Base-by-base conservation (phyloP, 1,284 basidiomycete genomes). In the Tremellales sp. region DNA sequence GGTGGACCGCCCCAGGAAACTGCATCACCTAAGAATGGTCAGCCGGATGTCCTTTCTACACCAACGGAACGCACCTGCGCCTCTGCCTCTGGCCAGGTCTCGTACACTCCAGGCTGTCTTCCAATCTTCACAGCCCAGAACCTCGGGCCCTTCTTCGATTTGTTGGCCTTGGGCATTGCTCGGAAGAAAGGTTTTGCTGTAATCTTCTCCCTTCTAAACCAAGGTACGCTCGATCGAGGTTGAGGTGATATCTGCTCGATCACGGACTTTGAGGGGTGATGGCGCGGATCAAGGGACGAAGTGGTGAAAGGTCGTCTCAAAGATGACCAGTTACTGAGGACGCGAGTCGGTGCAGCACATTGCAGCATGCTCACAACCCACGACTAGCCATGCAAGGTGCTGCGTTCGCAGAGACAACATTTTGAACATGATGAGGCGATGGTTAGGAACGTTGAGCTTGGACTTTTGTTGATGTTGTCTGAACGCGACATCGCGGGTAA, bases 91-190 rank as follows among this genome's bases (percentile, higher is more conserved):
- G 24, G 31, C 63, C 58, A 60, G 9, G 48, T 56, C 3, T 47
- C 36, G 28, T 61, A 65, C 1, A 65, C 55, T 4, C 63, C 63
- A 3, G 61, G 61, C 12, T 29, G n/a, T 35, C 62, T 27, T 14
- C 62, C 62, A 12, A 42, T 28, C 28, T 43, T 45, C n/a, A 65
- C 62, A 3, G 51, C 60, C 42, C 61, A 62, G 49, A 44, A 59
- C 36, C 54, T 56, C 10, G 39, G 29, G 19, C 19, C 21, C 34
- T 45, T 54, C 18, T 19, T 29, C 25, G 33, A 14, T 14, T 49
- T 44, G 9, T 22, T 42, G n/a, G n/a, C n/a, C 10, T 47, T 18
- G 18, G 18, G 21, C 22, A 7, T 25, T 16, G 31, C n/a, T 37
- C 12, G 7, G 10, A 13, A 48, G 21, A 45, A 45, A 8, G 49